phyloP scores from a whole-genome alignment of 352 stramenopile genomes.

The Lagenidium sp. region DNA sequence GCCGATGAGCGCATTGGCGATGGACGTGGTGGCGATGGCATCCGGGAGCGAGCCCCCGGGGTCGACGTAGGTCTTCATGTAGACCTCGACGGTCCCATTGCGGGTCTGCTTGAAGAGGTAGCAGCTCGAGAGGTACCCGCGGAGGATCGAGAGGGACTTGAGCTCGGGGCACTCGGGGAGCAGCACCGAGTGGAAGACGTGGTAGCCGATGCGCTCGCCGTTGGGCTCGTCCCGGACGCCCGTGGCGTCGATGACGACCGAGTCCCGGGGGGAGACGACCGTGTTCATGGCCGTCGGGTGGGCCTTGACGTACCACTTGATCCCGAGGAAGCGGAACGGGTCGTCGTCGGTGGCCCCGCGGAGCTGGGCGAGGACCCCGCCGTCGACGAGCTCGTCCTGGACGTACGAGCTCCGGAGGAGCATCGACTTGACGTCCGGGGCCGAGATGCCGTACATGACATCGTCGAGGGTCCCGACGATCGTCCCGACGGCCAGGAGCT shows the following conservation, averaged over 20 bases:
- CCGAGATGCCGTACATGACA: conserved; percentile 30
- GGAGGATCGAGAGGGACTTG: conserved; percentile 10
- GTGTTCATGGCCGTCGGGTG: conserved; percentile 8
- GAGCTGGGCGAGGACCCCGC: conserved; percentile 35
- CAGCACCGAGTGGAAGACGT: conserved; percentile 31
- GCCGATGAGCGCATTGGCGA: conserved; percentile 14
- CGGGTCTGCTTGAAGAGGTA: conserved; percentile 25
- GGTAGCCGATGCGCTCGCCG: conserved; percentile 26
- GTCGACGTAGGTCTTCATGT: conserved; percentile 21
- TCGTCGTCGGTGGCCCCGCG: conserved; percentile 19
- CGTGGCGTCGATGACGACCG: conserved; percentile 10
- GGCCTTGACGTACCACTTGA: conserved; percentile 17
- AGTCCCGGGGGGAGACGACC: conserved; percentile 12
- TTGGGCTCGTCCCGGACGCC: conserved; percentile 6
- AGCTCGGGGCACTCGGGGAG: conserved; percentile 15
- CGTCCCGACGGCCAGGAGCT: conserved; percentile 12
- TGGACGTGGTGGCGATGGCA: conserved; percentile 13
- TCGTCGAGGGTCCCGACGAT: conserved; percentile 18
- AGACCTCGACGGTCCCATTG: conserved; percentile 24
- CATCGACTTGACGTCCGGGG: conserved; percentile 38
- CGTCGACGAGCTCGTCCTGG: conserved; percentile 37
- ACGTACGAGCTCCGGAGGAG: conserved; percentile 40
- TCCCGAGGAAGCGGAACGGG: conserved; percentile 15
- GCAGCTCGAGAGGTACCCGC: conserved; percentile 20
- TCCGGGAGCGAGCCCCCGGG: conserved; percentile 12